Base-by-base conservation (phyloP, 1,139 yeast genomes). In the Geotrichum siamense region DNA sequence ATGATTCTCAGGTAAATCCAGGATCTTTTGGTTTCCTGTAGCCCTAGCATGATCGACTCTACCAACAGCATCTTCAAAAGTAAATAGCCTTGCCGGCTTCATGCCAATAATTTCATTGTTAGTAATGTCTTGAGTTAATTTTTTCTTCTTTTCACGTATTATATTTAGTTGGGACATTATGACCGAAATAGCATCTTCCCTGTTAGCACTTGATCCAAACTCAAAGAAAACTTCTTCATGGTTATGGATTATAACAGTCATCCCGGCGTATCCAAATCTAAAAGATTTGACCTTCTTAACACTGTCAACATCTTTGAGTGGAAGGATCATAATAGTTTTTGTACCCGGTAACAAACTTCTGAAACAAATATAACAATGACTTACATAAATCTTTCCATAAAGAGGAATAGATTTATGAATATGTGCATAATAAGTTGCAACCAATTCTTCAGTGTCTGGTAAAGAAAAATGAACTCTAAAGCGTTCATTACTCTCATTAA, bases 261-360 rank as follows among this genome's bases (percentile, higher is more conserved):
- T 65, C 0, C 93, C 91, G 20, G 78, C 75, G 58, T 82, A 82
- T 0, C 77, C 77, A 61, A 78, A 76, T 47, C 79, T 62, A 55
- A 77, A 76, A 0, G 86, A 87, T 40, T 73, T 74, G 53, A 80
- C 87, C 51, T 74, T 74, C 42, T 72, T 71, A 44, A 82, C 81
- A 41, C 73, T 76, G 55, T 82, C 93, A 26, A 89, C 68, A 55
- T 84, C 93, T 15, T 59, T 56, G 38, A 83, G 64, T 0, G 97
- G 97, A 13, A 89, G 61, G n/a, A 86, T 76, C 95, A 89, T 85
- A 50, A 75, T 75, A 1, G 94, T 82, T 32, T 76, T 73, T 0
- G 82, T 74, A 0, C 95, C 94, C 0, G 94, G 94, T 4, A 86
- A 59, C 38, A 85, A 67, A 43, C 94, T 81, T 48, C 94, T 69